A percentile compares a stretch with the other conserved stretches of the same genome.
Conservation (phyloP, 2,329 filamentous ascomycete species). For the Trichoderma sp. region DNA sequence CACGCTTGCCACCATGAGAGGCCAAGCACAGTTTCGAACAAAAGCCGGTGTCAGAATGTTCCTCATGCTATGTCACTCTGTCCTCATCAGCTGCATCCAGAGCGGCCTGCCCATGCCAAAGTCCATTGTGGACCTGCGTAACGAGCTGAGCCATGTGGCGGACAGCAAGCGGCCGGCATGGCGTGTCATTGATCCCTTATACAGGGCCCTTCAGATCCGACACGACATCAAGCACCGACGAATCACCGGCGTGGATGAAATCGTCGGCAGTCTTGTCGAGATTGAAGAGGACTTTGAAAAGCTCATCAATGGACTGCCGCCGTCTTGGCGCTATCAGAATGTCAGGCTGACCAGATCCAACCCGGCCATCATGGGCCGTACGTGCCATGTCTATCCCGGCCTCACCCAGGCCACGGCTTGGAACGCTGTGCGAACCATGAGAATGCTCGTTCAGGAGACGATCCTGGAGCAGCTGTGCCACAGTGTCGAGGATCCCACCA, state of each 20-base stretch:
- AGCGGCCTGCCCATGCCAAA: conserved; percentile 50
- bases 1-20: conserved; percentile 52
- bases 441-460: conserved; percentile 51
- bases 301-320: conserved; percentile 42
- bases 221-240: conserved; percentile 46
- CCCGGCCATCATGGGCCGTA: conserved; percentile 43
- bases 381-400: conserved; percentile 50
- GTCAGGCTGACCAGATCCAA: conserved; percentile 43
- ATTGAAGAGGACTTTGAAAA: conserved; percentile 47
- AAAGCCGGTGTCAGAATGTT: conserved; percentile 53
- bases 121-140: conserved; percentile 49
- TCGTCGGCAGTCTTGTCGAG: conserved; percentile 39
- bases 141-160: conserved; percentile 41
- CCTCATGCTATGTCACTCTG: conserved; percentile 53
- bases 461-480: conserved; percentile 46
- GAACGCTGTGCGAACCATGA: conserved; percentile 49
- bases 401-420: conserved; percentile 49
- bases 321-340: conserved; percentile 45
- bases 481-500: conserved; percentile 32
- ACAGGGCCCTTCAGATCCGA: conserved; percentile 48
- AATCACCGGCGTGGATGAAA: conserved; percentile 39
- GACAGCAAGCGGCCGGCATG: conserved; percentile 44
- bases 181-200: conserved; percentile 47
- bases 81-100: conserved; percentile 55
- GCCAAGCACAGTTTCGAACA: conserved; percentile 48